phyloP scores from a whole-genome alignment of 164 flowering plant species.

The Cinnamomum chago region DNA sequence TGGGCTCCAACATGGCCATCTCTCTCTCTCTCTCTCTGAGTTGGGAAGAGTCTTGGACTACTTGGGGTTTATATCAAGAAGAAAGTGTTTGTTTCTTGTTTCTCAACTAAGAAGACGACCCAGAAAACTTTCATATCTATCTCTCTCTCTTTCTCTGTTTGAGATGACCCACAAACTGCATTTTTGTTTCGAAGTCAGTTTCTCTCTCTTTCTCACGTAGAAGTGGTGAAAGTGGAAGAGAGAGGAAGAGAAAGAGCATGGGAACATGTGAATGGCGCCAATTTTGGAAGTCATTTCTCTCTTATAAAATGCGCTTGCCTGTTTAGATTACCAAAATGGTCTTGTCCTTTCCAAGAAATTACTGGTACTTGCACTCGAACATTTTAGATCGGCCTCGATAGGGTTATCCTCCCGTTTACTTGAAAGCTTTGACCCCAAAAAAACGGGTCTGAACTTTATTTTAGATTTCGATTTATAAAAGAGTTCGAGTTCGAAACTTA shows the following conservation, averaged over 20 bases:
- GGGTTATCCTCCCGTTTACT: too few relatives aligned
- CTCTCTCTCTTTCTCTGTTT: background rate
- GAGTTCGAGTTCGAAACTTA: accelerated
- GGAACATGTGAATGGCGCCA: conserved; percentile 26
- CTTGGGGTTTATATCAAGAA: background rate
- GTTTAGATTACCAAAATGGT: background rate
- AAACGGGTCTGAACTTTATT: accelerated
- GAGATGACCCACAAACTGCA: conserved; percentile 24
- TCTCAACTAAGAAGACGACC: conserved; percentile 27
- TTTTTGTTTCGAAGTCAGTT: conserved; percentile 10
- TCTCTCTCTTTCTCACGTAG: conserved; percentile 13
- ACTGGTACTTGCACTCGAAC: background rate
- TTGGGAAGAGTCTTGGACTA: background rate
- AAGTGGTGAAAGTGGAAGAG: conserved; percentile 18
- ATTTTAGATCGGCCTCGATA: background rate
- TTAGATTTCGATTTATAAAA: too few relatives aligned
- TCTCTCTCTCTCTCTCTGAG: conserved; percentile 15
- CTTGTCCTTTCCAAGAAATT: background rate
- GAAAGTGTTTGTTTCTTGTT: conserved; percentile 18
- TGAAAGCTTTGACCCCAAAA: accelerated
- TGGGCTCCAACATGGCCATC: conserved; percentile 22
- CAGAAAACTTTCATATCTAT: background rate
- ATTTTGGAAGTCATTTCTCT: conserved; percentile 18
- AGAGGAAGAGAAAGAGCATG: conserved; percentile 26
- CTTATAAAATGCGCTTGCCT: background rate